Base-by-base conservation (phyloP, 2,329 filamentous ascomycete genomes). In the Lasiodiplodia gonubiensis region DNA sequence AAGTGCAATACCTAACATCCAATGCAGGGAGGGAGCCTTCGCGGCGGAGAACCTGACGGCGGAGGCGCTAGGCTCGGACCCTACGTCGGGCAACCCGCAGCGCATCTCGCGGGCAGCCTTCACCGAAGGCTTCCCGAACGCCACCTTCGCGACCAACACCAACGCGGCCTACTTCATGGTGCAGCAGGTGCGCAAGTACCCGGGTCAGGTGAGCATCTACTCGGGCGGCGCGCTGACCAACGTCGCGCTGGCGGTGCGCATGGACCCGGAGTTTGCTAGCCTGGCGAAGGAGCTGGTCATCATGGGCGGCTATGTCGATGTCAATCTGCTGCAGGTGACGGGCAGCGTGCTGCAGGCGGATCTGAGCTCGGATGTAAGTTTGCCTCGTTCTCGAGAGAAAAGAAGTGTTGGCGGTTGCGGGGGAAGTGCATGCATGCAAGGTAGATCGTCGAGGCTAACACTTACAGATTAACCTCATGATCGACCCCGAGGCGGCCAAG, bases 221-320 rank as follows among this genome's bases (percentile, higher is more conserved):
- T 75, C 80, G 8, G 82, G 77, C 8, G 82, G 83, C 8, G 76
- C 83, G 3, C 68, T 85, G 70, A 85, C 83, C 18, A 85, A 85
- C 68, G 74, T 85, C 39, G 83, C 83, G 2, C 71, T 85, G 60
- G 83, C 83, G 1, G 75, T 81, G 27, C 78, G 81, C 6, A 74
- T 83, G 70, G 82, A 85, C 71, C 74, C 81, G 3, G 73, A 76
- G 12, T 85, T 85, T 70, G 82, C 83, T 1, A 76, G 75, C 27
- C 72, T 82, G 57, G 78, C 82, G 5, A 83, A 82, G 70, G 81
- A 81, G 35, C 74, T 85, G 3, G 76, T 84, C 30, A 78, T 85
- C 63, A 86, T 85, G 83, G 83, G 84, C 64, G 82, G 83, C 2
- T 85, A 83, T 70, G 71, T 85, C 25, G 83, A 85, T 71, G 74